These are phyloP conservation scores for Mucor piriformis DNA, from an alignment of 371 early-diverging fungal genomes.

Conservation along the genomic window DNA sequence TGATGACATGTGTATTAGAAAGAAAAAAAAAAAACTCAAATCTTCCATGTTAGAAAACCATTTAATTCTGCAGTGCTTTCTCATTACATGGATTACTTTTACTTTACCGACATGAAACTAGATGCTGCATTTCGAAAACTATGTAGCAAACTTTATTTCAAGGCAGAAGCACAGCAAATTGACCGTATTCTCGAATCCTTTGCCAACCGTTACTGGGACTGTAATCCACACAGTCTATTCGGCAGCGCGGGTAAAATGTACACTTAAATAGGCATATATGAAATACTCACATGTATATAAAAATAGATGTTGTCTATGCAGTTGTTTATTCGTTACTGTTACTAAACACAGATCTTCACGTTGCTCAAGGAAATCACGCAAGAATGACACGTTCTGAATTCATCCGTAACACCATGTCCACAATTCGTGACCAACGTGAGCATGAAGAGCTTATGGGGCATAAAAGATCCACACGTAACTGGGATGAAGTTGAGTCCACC, in stretches of 20 bases:
- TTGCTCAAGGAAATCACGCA: slow-evolving; percentile 72
- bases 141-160: slow-evolving; percentile 77
- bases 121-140: slow-evolving; percentile 79
- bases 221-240: slow-evolving; percentile 67
- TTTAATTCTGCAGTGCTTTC: slow-evolving; percentile 61
- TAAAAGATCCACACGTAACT: slow-evolving; percentile 19
- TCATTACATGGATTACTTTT: slow-evolving; percentile 75
- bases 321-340: slow-evolving; percentile 85
- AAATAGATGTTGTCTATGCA: slow-evolving; percentile 78
- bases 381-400: slow-evolving; percentile 67
- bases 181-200: slow-evolving; percentile 85
- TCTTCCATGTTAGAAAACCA: slow-evolving; percentile 28
- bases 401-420: slow-evolving; percentile 62
- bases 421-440: slow-evolving; percentile 47
- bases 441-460: slow-evolving; percentile 19
- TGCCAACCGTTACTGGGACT: slow-evolving; percentile 80
- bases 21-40: neutral
- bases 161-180: slow-evolving; percentile 91
- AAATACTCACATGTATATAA: neutral
- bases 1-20: too few relatives aligned
- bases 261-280: neutral
- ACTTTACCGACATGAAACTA: slow-evolving; percentile 70
- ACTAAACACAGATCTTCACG: slow-evolving; percentile 92
- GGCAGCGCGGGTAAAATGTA: slow-evolving; percentile 49
- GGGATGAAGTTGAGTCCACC: slow-evolving; percentile 43